Base-by-base conservation (phyloP, 2,329 filamentous ascomycete genomes). In the Thermochaetoides dissita region DNA sequence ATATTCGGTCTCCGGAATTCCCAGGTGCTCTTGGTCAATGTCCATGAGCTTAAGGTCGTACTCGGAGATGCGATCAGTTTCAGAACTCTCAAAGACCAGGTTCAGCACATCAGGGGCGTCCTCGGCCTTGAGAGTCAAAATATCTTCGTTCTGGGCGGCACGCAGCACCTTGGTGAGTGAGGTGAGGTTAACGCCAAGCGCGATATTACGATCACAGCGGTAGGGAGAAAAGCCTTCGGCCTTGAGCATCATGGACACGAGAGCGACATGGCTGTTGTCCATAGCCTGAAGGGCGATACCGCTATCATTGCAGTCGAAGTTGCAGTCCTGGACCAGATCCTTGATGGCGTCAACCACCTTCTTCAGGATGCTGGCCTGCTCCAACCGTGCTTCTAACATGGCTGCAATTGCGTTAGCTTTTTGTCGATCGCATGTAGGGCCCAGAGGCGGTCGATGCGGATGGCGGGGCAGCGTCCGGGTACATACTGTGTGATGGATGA, bases 41-140 rank as follows among this genome's bases (percentile, higher is more conserved):
- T 98, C 91, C 91, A 98, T 98, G 62, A 98, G 79, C 75, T 98
- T 98, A 66, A 98, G 84, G 65, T 98, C 91, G 64, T 98, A 98
- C 72, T 98, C 93, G 75, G 85, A 94, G 60, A 98, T 76, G 53
- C 91, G 76, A 65, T 98, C 91, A 57, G 77, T 84, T 59, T 82
- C 79, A 52, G 75, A 70, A 71, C 79, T 94, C 78, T 98, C 93
- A 60, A 98, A 98, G 55, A 88, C 76, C 51, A 98, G 71, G 72
- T 94, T 96, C 55, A 98, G 79, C 38, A 88, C 85, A 65, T 98
- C 91, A 38, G 91, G 91, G 34, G 86, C 81, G 63, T 98, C 93
- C 62, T 96, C 89, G 10, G 91, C 91, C 78, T 96, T 98, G 63
- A 98, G 73, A 17, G 89, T 98, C 54, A 98, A 71, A 54, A 94